Base-by-base conservation (phyloP, 208 protist species). In the Porcisia hertigi region DNA sequence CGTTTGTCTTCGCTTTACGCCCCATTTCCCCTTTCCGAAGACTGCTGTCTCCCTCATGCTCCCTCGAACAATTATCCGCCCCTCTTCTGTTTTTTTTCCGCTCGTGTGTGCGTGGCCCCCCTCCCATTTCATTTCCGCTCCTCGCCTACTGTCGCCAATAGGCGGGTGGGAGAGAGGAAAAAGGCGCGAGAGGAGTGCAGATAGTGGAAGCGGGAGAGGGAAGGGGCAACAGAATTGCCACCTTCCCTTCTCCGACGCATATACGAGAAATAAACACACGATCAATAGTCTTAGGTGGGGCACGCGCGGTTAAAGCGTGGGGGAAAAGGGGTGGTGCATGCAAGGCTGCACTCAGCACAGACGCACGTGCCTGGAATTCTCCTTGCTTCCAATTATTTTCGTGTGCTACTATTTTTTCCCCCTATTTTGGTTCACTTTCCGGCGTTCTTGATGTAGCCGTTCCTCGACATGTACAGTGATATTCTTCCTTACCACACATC, bases 391-490 rank as follows among this genome's bases (percentile, higher is more conserved):
- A 6, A 6, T 60, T 60, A n/a, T 34, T 23, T 23, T 34, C 14
- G 55, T 60, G 34, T 60, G 55, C 11, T 20, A 59, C 34, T 36
- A 60, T 60, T 60, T 34, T 30, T 59, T n/a, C n/a, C n/a, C n/a
- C n/a, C n/a, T n/a, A n/a, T n/a, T n/a, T n/a, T n/a, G n/a, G 55
- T 34, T 60, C 55, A 60, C 55, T 23, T 30, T n/a, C n/a, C 55
- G 55, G 55, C 55, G 23, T 30, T 60, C 55, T 60, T 60, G 55
- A 60, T 60, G 55, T 60, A 60, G 55, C 55, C n/a, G 55, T n/a
- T 34, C 34, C 55, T 60, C 34, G 55, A 60, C 55, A 60, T 60
- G 55, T 60, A 60, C 23, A 60, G 55, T 60, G 55, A n/a, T n/a
- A n/a, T 36, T 60, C n/a, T 60, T 14, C 55, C n/a, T 60, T 60